Evolutionary conservation across 495 filamentous ascomycete species (phyloP), one percentile per base, ranked within the genome.

Genomic region (Choiromyces venosus): DNA sequence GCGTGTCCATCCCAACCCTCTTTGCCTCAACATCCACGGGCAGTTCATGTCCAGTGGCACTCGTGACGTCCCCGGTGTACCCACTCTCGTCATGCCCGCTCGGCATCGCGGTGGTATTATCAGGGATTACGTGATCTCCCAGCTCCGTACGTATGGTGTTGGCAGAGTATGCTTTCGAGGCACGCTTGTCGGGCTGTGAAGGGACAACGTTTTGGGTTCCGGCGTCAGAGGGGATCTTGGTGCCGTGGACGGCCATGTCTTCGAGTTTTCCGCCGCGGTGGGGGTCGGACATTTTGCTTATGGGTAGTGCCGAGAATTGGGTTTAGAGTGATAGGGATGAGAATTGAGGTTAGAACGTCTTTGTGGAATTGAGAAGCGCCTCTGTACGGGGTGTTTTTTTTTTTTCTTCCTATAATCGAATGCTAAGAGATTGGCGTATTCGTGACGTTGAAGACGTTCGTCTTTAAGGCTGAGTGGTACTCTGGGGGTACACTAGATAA

Each of bases 201-300:
- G 65, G 69, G 25, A 35, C 46, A 29, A 19, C 25, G 4, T 18
- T n/a, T 68, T 75, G 76, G 18, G 67, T 73, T 36, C 71, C 69
- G 0, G 68, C 37, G 16, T 71, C 25, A 18, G 72, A 35, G 38
- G 72, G 72, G 66, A 79, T 68, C 12, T 37, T 65, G 33, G 76
- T 79, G 39, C 75, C 75, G 10, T 70, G 37, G 52, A 67, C 33
- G 10, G 39, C 75, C 67, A 75, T 46, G 14, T 71, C 72, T 69
- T 69, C 52, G 52, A 78, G 76, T 37, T 61, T 70, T 38, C 75
- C 69, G 56, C 77, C 72, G 29, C 35, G 35, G 25, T 25, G 40
- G 72, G 65, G 14, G 37, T 75, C 67, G 2, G 46, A 39, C 25
- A 71, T 74, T 9, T 61, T 40, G n/a, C 25, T 18, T 33, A 56